Evolutionary conservation across 768 basidiomycete genomes (phyloP), one percentile per base, ranked within the genome.

Genomic region (Mycena leptocephala): DNA sequence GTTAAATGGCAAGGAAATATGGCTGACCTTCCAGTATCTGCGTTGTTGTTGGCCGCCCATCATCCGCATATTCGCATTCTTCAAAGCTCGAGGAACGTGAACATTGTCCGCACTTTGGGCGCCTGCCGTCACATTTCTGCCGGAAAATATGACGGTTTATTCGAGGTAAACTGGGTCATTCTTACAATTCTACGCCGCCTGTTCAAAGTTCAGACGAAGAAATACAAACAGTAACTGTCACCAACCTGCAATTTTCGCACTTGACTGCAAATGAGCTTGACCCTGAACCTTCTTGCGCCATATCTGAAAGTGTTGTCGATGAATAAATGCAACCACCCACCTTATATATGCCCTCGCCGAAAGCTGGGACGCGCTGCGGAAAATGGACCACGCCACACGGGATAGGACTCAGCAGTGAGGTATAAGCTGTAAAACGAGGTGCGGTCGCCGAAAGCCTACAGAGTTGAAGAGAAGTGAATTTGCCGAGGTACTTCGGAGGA

Each of bases 21-120:
- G 26, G 4, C 41, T 20, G 32, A 75, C 77, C 74, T 69, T 78
- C 77, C 8, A 78, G 41, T 26, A 58, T 59, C 24, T 78, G 70
- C 18, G 74, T 70, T 39, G 56, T 32, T 10, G 80, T 76, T 2
- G 76, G 64, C 16, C 22, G 55, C 30, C 78, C 73, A 37, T 77
- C 78, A 32, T 80, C 80, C 3, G 74, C 75, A 26, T 74, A 80
- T 69, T 79, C 75, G 48, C 80, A 80, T 37, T 78, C 79, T 51
- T 76, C 72, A 28, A 77, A 76, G 30, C 70, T 61, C 18, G 64
- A 64, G 20, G 79, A 76, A 28, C 76, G 79, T 18, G 70, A 46
- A 55, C 76, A 79, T 39, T 65, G 72, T 5, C 76, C 72, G 22
- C 79, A 81, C 58, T 76, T 66, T 7, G 79, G 79, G 24, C 80